Evolutionary conservation across 2,329 filamentous ascomycete species (phyloP), one percentile per base, ranked within the genome.

Genomic region (Aspergillus sp.): DNA sequence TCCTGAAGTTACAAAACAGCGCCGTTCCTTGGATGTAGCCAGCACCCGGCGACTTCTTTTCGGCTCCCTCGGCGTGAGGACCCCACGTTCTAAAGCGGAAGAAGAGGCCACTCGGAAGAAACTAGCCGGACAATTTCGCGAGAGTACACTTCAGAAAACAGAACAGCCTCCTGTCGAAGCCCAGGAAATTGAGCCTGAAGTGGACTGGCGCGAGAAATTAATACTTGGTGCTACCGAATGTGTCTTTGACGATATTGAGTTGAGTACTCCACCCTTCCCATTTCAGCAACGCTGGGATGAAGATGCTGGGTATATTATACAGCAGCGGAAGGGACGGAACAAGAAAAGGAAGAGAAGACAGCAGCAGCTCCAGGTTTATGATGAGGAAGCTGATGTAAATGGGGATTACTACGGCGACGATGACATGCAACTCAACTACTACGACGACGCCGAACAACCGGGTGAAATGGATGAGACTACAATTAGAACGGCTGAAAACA

Each of bases 241-340:
- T 73, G 85, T 86, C 61, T 82, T 89, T n/a, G 83, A 89, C 30
- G 83, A 81, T 5, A 77, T 91, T 40, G 77, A 83, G 33, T 79
- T 96, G 46, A 89, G 84, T 53, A 83, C 90, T 34, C 93, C 93
- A 0, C 90, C 93, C 0, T 97, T 96, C 68, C 93, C 93, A 0
- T 97, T 97, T 72, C 80, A 89, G 15, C 92, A 97, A 72, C 84
- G 90, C 47, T 97, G 93, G 93, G 91, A 96, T 73, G 83, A 85
- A 3, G 88, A 91, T 60, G 89, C 93, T 66, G 82, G 84, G 53
- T 63, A 68, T 50, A 69, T 63, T 67, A 80, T 79, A 62, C 74
- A 67, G 56, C 71, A 72, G 61, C 70, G 64, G 58, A 75, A 72
- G 61, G 73, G 68, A 20, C 68, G 61, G 55, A 65, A 65, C 34